Base-by-base conservation (phyloP, 1,139 yeast genomes). In the Lipomyces yarrowii region DNA sequence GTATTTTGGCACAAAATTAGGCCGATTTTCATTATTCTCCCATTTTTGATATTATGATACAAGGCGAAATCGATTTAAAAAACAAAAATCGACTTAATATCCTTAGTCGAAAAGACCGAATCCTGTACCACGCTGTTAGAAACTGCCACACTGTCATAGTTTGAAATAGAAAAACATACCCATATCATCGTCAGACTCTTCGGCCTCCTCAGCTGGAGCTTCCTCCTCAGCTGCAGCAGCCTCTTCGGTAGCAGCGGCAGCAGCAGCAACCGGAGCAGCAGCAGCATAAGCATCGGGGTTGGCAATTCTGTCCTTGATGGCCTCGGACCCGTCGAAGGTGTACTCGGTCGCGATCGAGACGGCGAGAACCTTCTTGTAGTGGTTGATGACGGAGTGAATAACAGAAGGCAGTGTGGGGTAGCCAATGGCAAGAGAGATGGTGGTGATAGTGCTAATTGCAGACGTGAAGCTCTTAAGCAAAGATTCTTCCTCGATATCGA, bases 321-420 rank as follows among this genome's bases (percentile, higher is more conserved):
- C 92, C 87, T 93, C 99, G 77, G 97, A 91, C 83, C 97, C 99
- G 85, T 96, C 98, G 85, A 89, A 94, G 80, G 97, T 90, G 91
- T 93, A 94, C 82, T 94, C 98, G 80, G 98, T 89, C 81, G 98
- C 99, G 84, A 94, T 73, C 75, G 99, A 96, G 79, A 96, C 87
- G 80, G 98, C 98, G 84, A 96, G 87, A 80, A 96, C 87, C 86
- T 94, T 90, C 96, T 96, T 94, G 96, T 96, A 94, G 88, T 91
- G 88, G 97, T 96, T 94, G 87, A 94, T 89, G 83, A 94, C 87
- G 78, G 96, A 88, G 97, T 94, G 99, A 82, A 97, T 94, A 81
- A 94, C 99, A 78, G 99, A 91, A 84, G 98, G 98, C 81, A 94
- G 86, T 81, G 99, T 94, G 88, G 99, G 99, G 96, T 94, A 93